phyloP scores from a whole-genome alignment of 75 land plant species.

The Pinus taeda region DNA sequence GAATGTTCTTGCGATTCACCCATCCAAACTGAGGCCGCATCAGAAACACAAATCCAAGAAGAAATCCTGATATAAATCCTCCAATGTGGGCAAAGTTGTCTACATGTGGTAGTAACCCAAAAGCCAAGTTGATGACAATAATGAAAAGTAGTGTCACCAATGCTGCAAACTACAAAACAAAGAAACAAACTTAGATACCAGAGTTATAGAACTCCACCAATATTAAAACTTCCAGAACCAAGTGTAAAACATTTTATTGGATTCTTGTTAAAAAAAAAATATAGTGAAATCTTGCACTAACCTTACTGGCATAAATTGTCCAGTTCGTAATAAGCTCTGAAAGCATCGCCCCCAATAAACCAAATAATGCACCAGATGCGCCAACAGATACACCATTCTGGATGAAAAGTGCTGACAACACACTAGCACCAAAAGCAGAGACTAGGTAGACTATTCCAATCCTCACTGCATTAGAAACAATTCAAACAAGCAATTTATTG shows the following conservation, averaged over 20 bases:
- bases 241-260: background rate
- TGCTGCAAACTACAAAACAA: slow-evolving; percentile 51
- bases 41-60: slow-evolving; percentile 86
- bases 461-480: slow-evolving; percentile 37
- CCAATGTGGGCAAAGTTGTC: slow-evolving; percentile 97
- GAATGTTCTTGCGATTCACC: slow-evolving; percentile 38
- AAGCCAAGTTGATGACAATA: slow-evolving; percentile 65
- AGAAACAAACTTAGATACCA: background rate
- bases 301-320: slow-evolving; percentile 87
- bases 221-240: background rate
- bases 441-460: slow-evolving; percentile 75
- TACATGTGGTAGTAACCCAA: slow-evolving; percentile 85
- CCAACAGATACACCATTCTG: slow-evolving; percentile 84
- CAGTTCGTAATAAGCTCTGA: slow-evolving; percentile 95
- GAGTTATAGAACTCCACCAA: background rate
- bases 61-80: slow-evolving; percentile 85
- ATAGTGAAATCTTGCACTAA: slow-evolving; percentile 7
- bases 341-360: slow-evolving; percentile 82
- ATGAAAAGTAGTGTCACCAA: slow-evolving; percentile 62
- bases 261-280: background rate
- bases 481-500: background rate
- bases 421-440: slow-evolving; percentile 86
- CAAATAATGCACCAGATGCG: slow-evolving; percentile 96
- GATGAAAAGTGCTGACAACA: slow-evolving; percentile 79
- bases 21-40: slow-evolving; percentile 85